Evolutionary conservation across 805 yeast species (phyloP).

Genomic region (Lachancea fermentati): DNA sequence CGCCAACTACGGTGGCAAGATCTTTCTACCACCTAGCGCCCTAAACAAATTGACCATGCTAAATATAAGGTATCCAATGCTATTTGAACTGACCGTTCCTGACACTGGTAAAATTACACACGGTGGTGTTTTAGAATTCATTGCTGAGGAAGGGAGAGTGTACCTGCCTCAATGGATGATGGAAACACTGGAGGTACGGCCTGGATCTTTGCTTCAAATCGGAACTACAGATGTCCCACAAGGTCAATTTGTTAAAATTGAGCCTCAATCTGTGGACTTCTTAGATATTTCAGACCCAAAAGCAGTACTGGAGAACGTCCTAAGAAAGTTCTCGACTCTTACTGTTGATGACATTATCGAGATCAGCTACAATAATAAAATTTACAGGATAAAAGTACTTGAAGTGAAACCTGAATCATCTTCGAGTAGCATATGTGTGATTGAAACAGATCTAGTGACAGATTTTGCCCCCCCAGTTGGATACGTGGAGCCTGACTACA

Average conservation of each 20-base stretch:
- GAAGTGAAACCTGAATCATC: conserved; percentile 77
- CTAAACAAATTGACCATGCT: conserved; percentile 82
- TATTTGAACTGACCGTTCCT: conserved; percentile 73
- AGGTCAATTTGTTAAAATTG: conserved; percentile 86
- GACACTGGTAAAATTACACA: conserved; percentile 59
- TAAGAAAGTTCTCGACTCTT: conserved; percentile 83
- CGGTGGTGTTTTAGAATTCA: conserved; percentile 92
- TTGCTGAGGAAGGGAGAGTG: conserved; percentile 95
- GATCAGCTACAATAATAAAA: conserved; percentile 72
- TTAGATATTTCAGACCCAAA: conserved; percentile 92
- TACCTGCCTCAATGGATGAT: conserved; percentile 97
- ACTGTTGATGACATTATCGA: conserved; percentile 82
- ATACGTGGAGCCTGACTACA: conserved; percentile 83
- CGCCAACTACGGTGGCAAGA: conserved; percentile 92
- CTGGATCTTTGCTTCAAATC: conserved; percentile 78
- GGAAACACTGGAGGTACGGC: conserved; percentile 60
- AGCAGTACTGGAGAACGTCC: conserved; percentile 90
- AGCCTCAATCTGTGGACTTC: conserved; percentile 92
- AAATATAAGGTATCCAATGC: conserved; percentile 93
- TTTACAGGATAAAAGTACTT: conserved; percentile 73
- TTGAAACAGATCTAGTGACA: conserved; percentile 93
- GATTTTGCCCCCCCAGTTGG: conserved; percentile 99
- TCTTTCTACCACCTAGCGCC: conserved; percentile 90
- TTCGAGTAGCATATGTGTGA: conserved; percentile 76
- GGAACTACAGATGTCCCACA: conserved; percentile 73